Evolutionary conservation across 2,329 filamentous ascomycete species (phyloP).

Genomic region (Aspergillus felis): DNA sequence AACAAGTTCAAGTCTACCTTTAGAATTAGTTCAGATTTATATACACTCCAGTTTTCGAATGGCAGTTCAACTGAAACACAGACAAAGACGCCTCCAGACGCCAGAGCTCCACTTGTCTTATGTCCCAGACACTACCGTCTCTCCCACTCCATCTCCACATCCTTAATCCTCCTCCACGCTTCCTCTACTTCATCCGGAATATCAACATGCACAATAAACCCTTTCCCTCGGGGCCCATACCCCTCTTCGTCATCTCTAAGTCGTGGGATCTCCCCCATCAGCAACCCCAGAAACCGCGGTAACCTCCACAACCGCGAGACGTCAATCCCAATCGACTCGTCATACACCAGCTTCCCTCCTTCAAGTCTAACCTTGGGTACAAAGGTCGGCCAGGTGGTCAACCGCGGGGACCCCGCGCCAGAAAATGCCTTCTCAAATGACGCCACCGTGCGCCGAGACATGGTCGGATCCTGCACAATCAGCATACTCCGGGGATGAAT

Average conservation of each 20-base stretch:
- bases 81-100: not conserved
- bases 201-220: constrained; percentile 44
- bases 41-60: not conserved
- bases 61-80: not conserved
- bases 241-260: constrained; percentile 41
- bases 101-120: too few species aligned
- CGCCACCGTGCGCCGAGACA: constrained; percentile 41
- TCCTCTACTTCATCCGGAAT: constrained; percentile 34
- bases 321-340: constrained; percentile 2
- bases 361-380: constrained; percentile 13
- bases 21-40: not conserved
- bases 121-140: not conserved
- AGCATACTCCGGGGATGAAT: constrained; percentile 24
- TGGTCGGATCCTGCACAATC: constrained; percentile 46
- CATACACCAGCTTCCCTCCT: constrained; percentile 6
- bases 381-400: constrained; percentile 22
- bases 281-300: constrained; percentile 39
- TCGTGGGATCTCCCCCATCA: constrained; percentile 44
- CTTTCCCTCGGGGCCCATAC: constrained; percentile 44
- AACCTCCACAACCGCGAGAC: constrained; percentile 33
- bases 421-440: constrained; percentile 40
- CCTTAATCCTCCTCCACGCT: constrained; percentile 26
- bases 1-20: too few species aligned
- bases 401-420: constrained; percentile 8
- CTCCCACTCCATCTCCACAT: not conserved